phyloP scores from a whole-genome alignment of 176 grass and related monocot genomes.

The Guadua angustifolia region DNA sequence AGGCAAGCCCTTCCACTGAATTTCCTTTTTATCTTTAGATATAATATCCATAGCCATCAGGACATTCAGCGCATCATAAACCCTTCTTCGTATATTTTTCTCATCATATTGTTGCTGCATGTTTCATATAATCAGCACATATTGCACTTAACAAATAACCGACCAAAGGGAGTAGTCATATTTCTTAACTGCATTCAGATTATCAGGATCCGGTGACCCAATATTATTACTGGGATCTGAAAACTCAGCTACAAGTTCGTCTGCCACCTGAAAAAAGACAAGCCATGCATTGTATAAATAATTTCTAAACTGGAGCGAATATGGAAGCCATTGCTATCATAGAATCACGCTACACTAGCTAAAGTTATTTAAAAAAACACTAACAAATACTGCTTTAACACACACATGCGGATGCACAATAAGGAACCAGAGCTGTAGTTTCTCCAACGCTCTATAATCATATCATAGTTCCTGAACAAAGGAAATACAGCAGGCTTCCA shows the following conservation, averaged over 20 bases:
- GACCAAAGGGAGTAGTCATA: constrained; percentile 23
- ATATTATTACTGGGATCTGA: constrained; percentile 71
- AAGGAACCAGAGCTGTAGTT: background rate
- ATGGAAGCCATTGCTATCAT: background rate
- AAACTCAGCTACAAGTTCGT: constrained; percentile 97
- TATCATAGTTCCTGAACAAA: background rate
- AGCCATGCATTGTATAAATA: constrained; percentile 19
- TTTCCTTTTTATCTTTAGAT: constrained; percentile 99
- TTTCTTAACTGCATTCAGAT: constrained; percentile 44
- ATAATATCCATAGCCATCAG: constrained; percentile 99
- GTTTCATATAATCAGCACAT: constrained; percentile 46
- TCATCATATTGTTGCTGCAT: constrained; percentile 98
- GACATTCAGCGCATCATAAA: constrained; percentile 96
- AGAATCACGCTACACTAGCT: constrained; percentile 25
- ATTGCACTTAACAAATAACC: constrained; percentile 28
- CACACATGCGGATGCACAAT: background rate
- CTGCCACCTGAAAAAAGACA: constrained; percentile 79
- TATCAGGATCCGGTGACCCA: constrained; percentile 79
- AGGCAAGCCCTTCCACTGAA: constrained; percentile 99
- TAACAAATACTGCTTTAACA: background rate
- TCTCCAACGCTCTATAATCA: background rate
- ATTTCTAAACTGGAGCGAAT: constrained; percentile 10
- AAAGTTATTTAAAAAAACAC: background rate
- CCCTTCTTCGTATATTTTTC: constrained; percentile 97
- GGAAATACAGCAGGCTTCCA: background rate